Evolutionary conservation across 805 yeast genomes (phyloP).

Genomic region (Kluyveromyces wickerhamii): DNA sequence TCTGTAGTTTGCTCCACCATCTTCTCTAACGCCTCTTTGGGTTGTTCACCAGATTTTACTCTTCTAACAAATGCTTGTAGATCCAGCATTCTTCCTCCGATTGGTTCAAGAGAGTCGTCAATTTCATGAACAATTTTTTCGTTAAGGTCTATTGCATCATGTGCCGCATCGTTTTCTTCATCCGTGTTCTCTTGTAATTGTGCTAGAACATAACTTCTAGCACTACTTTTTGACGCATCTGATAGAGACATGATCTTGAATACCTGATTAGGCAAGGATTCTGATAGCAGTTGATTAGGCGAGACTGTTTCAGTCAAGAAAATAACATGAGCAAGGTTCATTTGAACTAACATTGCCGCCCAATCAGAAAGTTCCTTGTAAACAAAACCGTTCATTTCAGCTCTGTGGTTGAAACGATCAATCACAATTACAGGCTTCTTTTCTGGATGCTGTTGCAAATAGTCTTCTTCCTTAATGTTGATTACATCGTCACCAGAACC

Average conservation of each 20-base stretch:
- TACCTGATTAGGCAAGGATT: slow-evolving; percentile 79
- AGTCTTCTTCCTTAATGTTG: slow-evolving; percentile 64
- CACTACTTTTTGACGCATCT: slow-evolving; percentile 70
- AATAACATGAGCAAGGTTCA: slow-evolving; percentile 84
- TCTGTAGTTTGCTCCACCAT: slow-evolving; percentile 81
- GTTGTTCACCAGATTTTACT: slow-evolving; percentile 78
- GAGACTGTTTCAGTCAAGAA: slow-evolving; percentile 83
- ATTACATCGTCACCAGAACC: slow-evolving; percentile 27
- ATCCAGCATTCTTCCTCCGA: slow-evolving; percentile 95
- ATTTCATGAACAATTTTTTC: slow-evolving; percentile 32
- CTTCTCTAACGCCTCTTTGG: slow-evolving; percentile 64
- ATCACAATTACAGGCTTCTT: slow-evolving; percentile 79
- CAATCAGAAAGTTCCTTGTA: slow-evolving; percentile 77
- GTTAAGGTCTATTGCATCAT: slow-evolving; percentile 8
- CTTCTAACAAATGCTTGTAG: slow-evolving; percentile 85
- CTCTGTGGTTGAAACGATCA: slow-evolving; percentile 57
- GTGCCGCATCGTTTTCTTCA: slow-evolving; percentile 21
- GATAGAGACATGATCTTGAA: slow-evolving; percentile 66
- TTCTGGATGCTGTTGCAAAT: slow-evolving; percentile 76
- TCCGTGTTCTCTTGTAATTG: slow-evolving; percentile 36
- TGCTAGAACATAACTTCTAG: slow-evolving; percentile 58
- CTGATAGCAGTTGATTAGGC: slow-evolving; percentile 55
- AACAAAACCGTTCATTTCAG: slow-evolving; percentile 55
- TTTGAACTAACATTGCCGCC: slow-evolving; percentile 70
- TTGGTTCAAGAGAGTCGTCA: slow-evolving; percentile 53